Base-by-base conservation (phyloP, 108 stramenopile species). In the Discostella pseudostelligera region DNA sequence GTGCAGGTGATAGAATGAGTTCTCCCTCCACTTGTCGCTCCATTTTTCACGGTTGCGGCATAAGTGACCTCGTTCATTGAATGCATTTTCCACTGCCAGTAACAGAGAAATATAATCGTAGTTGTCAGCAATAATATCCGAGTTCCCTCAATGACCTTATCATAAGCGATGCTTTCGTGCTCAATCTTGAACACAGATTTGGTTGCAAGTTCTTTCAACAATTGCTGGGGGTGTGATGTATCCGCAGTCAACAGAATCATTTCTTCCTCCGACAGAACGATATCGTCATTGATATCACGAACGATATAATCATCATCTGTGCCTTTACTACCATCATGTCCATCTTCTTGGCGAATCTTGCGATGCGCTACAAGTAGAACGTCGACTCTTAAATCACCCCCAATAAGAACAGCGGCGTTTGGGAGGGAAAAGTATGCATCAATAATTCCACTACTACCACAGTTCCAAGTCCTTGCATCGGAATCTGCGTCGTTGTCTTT, bases 341-440 rank as follows among this genome's bases (percentile, higher is more conserved):
- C 62, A 46, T 63, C 32, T 32, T 32, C 4, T 32, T 32, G 32
- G 3, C 32, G 32, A 32, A 5, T 32, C 4, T 32, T 32, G 32
- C 32, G 32, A 32, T 32, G 32, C 5, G 32, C 3, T 32, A 32
- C 32, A 5, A 32, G 32, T 4, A 83, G 56, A 39, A 79, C 57
- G 44, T 84, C 73, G 9, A 83, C 56, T 17, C 83, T 72, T 4
- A 87, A 16, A 39, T 83, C 73, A 9, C 78, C 83, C 1, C 82
- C 84, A 8, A 79, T 66, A 1, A 84, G 78, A 0, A 81, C 65
- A 19, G 76, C 83, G 25, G 84, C 70, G 46, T 76, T 84, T 4
- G 87, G 87, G 28, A 85, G 64, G 1, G 87, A 73, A 61, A 85
- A 88, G 44, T 78, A 73, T 16, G 85, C 81, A 74, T 85, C 74